Base-by-base conservation (phyloP, 352 stramenopile species). In the Thalassiosira livingstoniorum region DNA sequence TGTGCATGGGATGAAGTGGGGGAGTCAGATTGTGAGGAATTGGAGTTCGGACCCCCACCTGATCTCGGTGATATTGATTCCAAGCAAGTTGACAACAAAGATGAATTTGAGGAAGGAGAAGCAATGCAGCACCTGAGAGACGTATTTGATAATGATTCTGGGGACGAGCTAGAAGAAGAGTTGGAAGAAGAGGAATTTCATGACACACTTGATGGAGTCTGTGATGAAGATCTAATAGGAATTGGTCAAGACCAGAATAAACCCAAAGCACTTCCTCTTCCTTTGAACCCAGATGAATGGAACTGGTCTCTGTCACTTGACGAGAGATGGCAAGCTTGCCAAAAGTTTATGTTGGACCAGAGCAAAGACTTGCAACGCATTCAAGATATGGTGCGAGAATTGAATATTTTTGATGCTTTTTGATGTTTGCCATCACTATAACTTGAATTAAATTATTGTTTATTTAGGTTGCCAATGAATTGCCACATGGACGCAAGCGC, bases 41-140 rank as follows among this genome's bases (percentile, higher is more conserved):
- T n/a, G 34, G 25, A 53, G 23, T 72, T 71, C 37, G 61, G 64
- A 21, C 77, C 61, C 32, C 77, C 66, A 35, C 77, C 68, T 37
- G 66, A 77, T 73, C 23, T 79, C 27, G 57, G 73, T 51, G 39
- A 77, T 57, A 55, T 91, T 11, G 73, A 74, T 47, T 88, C 90
- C 0, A 74, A 62, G 4, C 83, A 90, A 53, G 88, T 91, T 75
- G 82, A 88, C 5, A 87, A 95, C 47, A 55, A 31, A 34, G 74
- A 86, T 65, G 74, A 87, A 47, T 45, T 65, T 13, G 76, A 82
- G 29, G 75, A 77, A 78, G 75, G 67, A 0, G 95, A 96, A 23
- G 92, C 96, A 63, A 66, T 96, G 25, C 93, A 97, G 61, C 94
- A 97, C 80, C 75, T 97, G 18, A 91, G 92, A 1, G 95, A 97